phyloP scores from a whole-genome alignment of 2,329 filamentous ascomycete genomes.

The Nothomitra cinnamomea region DNA sequence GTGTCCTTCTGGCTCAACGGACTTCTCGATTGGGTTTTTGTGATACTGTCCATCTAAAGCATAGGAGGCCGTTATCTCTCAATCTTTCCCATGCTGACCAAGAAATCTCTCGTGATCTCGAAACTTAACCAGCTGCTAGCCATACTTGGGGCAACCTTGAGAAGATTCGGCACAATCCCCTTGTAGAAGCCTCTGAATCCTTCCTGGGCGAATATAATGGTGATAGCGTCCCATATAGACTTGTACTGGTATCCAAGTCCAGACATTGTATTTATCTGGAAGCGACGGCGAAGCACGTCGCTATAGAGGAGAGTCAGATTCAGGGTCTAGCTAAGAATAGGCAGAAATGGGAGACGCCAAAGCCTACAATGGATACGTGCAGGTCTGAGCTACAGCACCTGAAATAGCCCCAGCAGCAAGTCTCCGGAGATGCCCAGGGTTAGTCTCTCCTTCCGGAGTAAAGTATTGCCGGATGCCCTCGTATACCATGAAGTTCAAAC shows the following conservation, averaged over 20 bases:
- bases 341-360: not conserved
- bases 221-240: conserved; percentile 66
- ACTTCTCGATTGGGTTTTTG: not conserved
- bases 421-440: conserved; percentile 65
- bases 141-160: conserved; percentile 98
- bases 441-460: conserved; percentile 73
- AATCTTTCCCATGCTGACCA: conserved; percentile 36
- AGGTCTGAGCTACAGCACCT: conserved; percentile 92
- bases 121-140: conserved; percentile 97
- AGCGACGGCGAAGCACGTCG: conserved; percentile 80
- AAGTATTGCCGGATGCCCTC: conserved; percentile 71
- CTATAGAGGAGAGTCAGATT: conserved; percentile 25
- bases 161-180: conserved; percentile 81
- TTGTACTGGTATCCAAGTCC: conserved; percentile 96
- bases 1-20: not conserved
- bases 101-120: conserved; percentile 77
- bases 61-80: not conserved
- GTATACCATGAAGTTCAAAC: conserved; percentile 97
- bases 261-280: conserved; percentile 98
- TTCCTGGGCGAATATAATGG: conserved; percentile 67
- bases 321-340: not conserved
- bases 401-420: conserved; percentile 80
- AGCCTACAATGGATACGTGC: conserved; percentile 91
- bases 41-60: not conserved
- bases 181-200: conserved; percentile 82